Percentiles rank a stretch among this genome's conserved stretches.
phyloP scores from a whole-genome alignment of 1,139 yeast species.

The Saccharomyces pastorianus region DNA sequence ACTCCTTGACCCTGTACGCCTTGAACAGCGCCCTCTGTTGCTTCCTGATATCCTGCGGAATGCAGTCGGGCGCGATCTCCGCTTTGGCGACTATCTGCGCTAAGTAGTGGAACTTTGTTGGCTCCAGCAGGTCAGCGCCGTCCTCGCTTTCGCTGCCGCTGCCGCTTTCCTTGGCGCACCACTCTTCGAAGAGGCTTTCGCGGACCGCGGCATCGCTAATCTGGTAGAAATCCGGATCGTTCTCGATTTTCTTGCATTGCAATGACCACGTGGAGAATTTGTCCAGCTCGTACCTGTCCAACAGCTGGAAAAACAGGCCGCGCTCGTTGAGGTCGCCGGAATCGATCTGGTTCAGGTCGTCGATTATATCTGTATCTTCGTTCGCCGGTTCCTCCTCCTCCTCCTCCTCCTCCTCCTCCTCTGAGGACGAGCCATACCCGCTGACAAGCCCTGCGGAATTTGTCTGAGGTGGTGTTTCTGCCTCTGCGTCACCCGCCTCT shows the following conservation, averaged over 20 bases:
- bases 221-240: slow-evolving; percentile 19
- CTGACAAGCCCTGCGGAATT: neutral
- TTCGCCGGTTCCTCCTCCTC: slow-evolving; percentile 3
- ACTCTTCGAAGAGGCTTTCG: slow-evolving; percentile 23
- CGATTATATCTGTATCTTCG: slow-evolving; percentile 1
- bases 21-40: slow-evolving; percentile 21
- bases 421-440: slow-evolving; percentile 1
- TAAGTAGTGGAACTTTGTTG: slow-evolving; percentile 27
- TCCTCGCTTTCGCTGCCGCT: slow-evolving; percentile 13
- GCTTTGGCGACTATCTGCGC: slow-evolving; percentile 28
- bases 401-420: slow-evolving; percentile 4
- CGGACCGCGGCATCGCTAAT: slow-evolving; percentile 16
- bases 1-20: slow-evolving; percentile 19
- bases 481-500: neutral
- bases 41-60: slow-evolving; percentile 22
- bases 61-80: slow-evolving; percentile 14
- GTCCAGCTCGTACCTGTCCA: slow-evolving; percentile 17
- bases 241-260: slow-evolving; percentile 17
- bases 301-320: slow-evolving; percentile 12
- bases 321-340: neutral
- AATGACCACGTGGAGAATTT: slow-evolving; percentile 26
- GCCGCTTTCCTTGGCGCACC: slow-evolving; percentile 19
- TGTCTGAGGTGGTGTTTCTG: neutral
- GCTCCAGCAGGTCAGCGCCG: slow-evolving; percentile 14
- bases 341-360: neutral